Evolutionary conservation across 306 rosid species (phyloP).

Genomic region (Neltuma alba): DNA sequence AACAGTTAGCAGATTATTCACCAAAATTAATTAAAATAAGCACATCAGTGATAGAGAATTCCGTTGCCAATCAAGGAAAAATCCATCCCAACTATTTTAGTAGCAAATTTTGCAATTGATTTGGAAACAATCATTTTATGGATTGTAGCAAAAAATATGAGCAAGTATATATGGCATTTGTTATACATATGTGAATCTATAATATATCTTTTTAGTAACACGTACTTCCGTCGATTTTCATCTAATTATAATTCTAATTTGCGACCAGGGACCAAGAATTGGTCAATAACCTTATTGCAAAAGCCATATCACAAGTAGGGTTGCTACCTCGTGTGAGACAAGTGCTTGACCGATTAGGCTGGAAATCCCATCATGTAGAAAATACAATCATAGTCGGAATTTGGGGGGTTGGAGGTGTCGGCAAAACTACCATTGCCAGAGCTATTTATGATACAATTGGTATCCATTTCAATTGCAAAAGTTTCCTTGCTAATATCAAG

Average conservation of each 20-base stretch:
- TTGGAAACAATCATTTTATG: background rate
- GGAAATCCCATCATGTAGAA: no score
- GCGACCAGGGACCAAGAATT: background rate
- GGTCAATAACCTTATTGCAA: background rate
- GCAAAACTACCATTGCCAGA: background rate
- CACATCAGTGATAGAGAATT: no score
- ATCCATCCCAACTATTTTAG: no score
- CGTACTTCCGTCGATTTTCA: no score
- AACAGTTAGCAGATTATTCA: no score
- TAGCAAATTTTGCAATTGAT: no score
- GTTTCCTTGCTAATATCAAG: background rate
- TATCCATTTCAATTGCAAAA: background rate
- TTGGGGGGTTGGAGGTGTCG: background rate
- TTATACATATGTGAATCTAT: background rate
- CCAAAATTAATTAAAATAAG: no score
- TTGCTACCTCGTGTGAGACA: background rate
- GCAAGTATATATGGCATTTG: background rate
- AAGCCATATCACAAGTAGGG: background rate
- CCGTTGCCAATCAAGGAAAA: no score
- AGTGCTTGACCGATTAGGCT: background rate
- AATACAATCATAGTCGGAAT: background rate
- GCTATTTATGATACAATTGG: background rate
- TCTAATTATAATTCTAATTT: no score
- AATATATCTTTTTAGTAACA: background rate
- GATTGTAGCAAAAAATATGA: background rate